Percentiles rank a stretch among this genome's conserved stretches.
These are phyloP conservation scores for Nectriaceae sp. DNA, from an alignment of 2,329 filamentous ascomycete species.

Conservation along the genomic window DNA sequence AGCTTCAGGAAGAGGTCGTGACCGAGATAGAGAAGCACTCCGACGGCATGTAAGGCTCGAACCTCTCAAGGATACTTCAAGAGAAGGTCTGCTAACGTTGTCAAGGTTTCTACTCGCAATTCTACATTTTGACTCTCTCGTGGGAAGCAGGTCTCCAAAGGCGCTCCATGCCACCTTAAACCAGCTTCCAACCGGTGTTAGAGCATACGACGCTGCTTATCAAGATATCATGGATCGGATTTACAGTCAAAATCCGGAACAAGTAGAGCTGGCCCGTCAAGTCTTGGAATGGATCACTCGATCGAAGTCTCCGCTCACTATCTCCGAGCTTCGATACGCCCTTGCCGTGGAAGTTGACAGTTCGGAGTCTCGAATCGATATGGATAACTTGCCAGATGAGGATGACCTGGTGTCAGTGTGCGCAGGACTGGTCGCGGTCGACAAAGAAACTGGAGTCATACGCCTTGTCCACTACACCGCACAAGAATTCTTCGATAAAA, in stretches of 20 bases:
- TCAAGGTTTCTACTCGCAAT: slow-evolving; percentile 16
- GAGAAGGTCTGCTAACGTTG: not conserved
- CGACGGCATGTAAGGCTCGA: slow-evolving; percentile 3
- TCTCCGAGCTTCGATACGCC: slow-evolving; percentile 41
- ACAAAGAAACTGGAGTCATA: slow-evolving; percentile 38
- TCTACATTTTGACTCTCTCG: slow-evolving; percentile 10
- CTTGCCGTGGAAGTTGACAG: slow-evolving; percentile 36
- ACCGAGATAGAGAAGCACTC: not conserved
- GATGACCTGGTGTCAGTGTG: slow-evolving; percentile 38
- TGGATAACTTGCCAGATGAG: slow-evolving; percentile 33
- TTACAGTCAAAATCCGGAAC: slow-evolving; percentile 4
- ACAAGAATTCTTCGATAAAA: slow-evolving; percentile 43
- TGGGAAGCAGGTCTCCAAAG: not conserved
- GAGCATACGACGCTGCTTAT: slow-evolving; percentile 41
- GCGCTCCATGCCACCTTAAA: slow-evolving; percentile 32
- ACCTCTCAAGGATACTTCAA: not conserved
- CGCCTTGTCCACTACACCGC: slow-evolving; percentile 47
- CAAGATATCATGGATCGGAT: slow-evolving; percentile 44
- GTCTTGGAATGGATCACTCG: not conserved
- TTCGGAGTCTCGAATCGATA: slow-evolving; percentile 31
- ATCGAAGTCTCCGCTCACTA: not conserved
- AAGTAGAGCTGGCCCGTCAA: not conserved
- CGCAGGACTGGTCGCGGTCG: slow-evolving; percentile 42
- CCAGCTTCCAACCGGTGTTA: slow-evolving; percentile 29
- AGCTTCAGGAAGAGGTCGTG: slow-evolving; percentile 9